A percentile compares a stretch with the other conserved stretches of the same genome.
These are phyloP conservation scores for Aspergillus kassunensis DNA, from an alignment of 495 filamentous ascomycete genomes.

Conservation along the genomic window DNA sequence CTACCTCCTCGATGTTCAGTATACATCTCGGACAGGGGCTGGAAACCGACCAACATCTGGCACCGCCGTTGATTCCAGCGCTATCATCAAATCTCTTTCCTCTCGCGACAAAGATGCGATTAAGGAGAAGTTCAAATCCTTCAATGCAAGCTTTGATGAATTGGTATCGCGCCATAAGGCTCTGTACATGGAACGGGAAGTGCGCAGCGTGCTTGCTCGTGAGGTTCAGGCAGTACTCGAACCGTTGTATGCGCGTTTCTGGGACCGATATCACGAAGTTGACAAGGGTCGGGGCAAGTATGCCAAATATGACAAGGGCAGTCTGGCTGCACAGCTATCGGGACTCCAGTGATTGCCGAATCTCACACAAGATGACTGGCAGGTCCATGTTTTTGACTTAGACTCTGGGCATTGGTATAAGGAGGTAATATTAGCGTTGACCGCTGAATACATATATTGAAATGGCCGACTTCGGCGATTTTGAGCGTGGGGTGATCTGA, in stretches of 20 bases:
- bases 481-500: background rate
- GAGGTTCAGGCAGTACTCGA: conserved; percentile 88
- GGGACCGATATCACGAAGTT: conserved; percentile 95
- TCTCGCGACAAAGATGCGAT: conserved; percentile 92
- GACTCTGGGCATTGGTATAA: no score
- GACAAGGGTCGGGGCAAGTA: conserved; percentile 97
- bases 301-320: conserved; percentile 89
- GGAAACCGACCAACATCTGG: conserved; percentile 62
- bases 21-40: conserved; percentile 62
- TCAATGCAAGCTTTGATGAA: conserved; percentile 89
- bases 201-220: conserved; percentile 67
- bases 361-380: background rate
- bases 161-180: conserved; percentile 74
- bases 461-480: conserved; percentile 3
- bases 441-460: no score
- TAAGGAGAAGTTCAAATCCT: conserved; percentile 91
- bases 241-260: conserved; percentile 91
- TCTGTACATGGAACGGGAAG: conserved; percentile 82
- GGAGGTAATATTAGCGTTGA: no score
- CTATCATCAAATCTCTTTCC: conserved; percentile 74
- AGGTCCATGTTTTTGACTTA: background rate
- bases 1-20: conserved; percentile 84
- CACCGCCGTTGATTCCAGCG: conserved; percentile 64
- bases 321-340: conserved; percentile 45
- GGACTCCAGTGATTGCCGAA: conserved; percentile 19